Evolutionary conservation across 495 filamentous ascomycete species (phyloP).

Genomic region (Penicillium silybi): DNA sequence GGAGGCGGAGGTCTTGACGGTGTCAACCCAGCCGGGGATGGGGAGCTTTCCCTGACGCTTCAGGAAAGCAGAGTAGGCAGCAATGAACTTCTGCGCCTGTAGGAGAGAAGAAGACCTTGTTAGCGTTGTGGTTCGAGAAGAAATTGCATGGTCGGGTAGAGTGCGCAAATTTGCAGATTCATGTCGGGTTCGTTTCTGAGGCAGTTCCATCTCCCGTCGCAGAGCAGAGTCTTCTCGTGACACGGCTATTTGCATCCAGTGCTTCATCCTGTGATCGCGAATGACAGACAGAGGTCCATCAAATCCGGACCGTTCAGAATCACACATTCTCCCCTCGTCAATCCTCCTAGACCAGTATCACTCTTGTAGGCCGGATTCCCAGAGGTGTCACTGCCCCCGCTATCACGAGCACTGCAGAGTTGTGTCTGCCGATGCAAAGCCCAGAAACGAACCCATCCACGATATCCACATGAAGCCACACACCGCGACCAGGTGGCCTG

Average conservation of each 20-base stretch:
- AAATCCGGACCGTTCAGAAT: background rate
- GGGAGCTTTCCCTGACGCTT: conserved; percentile 99
- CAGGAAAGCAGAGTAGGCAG: conserved; percentile 91
- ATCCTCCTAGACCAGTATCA: background rate
- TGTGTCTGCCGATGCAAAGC: background rate
- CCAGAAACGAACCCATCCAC: conserved; percentile 23
- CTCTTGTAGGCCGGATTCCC: background rate
- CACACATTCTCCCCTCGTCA: background rate
- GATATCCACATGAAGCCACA: conserved; percentile 10
- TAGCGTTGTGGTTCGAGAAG: conserved; percentile 19
- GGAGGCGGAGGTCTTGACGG: conserved; percentile 92
- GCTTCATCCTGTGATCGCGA: background rate
- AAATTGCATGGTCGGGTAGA: conserved; percentile 5
- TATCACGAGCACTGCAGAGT: background rate
- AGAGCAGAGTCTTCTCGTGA: background rate
- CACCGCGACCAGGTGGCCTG: conserved; percentile 25
- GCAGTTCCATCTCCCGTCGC: conserved; percentile 15
- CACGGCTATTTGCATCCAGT: background rate
- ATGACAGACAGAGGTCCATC: background rate
- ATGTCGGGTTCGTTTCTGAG: conserved; percentile 21
- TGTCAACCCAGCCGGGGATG: conserved; percentile 98
- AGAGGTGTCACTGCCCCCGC: background rate
- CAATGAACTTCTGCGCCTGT: conserved; percentile 92
- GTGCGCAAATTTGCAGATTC: conserved; percentile 15
- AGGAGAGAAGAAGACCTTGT: conserved; percentile 15